Percentiles rank a stretch among this genome's conserved stretches.
Conservation (phyloP, 2,329 filamentous ascomycete species). For the Aspergillus uvarum region DNA sequence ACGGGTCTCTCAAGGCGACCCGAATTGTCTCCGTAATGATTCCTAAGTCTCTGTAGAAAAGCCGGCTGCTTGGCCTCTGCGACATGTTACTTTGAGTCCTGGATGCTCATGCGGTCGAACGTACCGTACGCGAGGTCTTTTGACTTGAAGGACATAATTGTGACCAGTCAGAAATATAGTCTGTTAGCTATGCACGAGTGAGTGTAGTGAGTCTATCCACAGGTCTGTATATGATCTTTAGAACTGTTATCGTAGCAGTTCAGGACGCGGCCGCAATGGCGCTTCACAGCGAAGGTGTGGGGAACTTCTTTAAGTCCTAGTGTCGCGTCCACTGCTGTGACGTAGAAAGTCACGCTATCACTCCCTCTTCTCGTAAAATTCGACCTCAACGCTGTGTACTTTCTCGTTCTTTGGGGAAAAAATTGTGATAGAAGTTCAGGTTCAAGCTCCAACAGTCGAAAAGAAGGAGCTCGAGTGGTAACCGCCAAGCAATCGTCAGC, state of each 20-base stretch:
- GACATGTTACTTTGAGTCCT: neutral
- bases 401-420: neutral
- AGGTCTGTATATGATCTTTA: no score
- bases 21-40: conserved; percentile 37
- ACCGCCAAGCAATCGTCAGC: conserved; percentile 23
- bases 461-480: neutral
- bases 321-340: neutral
- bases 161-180: conserved; percentile 7
- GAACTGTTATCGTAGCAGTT: neutral
- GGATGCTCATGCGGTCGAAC: conserved; percentile 7
- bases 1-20: conserved; percentile 40
- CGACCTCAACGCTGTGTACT: neutral
- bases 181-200: conserved; percentile 8
- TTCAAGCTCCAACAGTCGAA: neutral
- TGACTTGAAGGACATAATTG: conserved; percentile 42
- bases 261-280: neutral
- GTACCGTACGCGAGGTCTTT: conserved; percentile 47
- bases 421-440: neutral
- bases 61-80: conserved; percentile 44
- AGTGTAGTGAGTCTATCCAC: neutral
- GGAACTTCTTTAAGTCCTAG: neutral
- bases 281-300: neutral
- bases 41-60: conserved; percentile 44
- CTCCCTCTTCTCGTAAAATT: neutral
- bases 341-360: neutral